Percentiles rank a stretch among this genome's conserved stretches.
Evolutionary conservation across 2,329 filamentous ascomycete genomes (phyloP).

Genomic region (Cryphonectria carpinicola): DNA sequence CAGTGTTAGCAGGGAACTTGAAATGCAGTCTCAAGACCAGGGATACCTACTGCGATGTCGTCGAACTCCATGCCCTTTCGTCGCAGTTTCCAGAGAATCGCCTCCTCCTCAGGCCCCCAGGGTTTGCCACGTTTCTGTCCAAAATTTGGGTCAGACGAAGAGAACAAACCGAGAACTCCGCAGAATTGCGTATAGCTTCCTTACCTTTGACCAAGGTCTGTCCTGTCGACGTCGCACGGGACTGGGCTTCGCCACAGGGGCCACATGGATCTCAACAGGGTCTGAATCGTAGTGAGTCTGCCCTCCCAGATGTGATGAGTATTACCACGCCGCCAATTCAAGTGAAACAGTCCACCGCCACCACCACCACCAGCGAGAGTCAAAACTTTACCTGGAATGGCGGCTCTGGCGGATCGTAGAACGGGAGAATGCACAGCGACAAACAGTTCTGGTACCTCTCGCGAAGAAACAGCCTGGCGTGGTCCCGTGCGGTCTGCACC

Average conservation of each 20-base stretch:
- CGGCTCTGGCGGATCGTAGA: constrained; percentile 10
- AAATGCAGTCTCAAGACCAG: rapidly evolving
- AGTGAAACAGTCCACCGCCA: neutral
- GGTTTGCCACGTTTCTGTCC: constrained; percentile 28
- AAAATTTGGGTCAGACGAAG: too few relatives aligned
- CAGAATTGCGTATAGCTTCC: neutral
- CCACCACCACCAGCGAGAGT: neutral
- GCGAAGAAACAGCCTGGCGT: constrained; percentile 25
- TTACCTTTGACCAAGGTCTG: constrained; percentile 29
- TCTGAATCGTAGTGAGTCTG: constrained; percentile 12
- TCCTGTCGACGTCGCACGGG: constrained; percentile 3
- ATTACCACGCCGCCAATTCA: neutral
- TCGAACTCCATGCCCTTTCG: constrained; percentile 27
- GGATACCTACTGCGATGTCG: constrained; percentile 22
- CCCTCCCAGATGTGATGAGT: neutral
- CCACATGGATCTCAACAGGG: neutral
- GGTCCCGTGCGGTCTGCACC: constrained; percentile 19
- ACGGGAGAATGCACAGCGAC: constrained; percentile 27
- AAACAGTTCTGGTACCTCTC: constrained; percentile 20
- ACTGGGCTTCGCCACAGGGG: neutral
- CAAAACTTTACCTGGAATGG: constrained; percentile 1
- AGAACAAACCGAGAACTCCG: too few relatives aligned
- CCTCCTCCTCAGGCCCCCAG: constrained; percentile 26
- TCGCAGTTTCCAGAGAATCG: constrained; percentile 24
- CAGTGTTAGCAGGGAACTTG: neutral